Conservation (phyloP, 2,329 filamentous ascomycete species). For the Spiromastix sp. region DNA sequence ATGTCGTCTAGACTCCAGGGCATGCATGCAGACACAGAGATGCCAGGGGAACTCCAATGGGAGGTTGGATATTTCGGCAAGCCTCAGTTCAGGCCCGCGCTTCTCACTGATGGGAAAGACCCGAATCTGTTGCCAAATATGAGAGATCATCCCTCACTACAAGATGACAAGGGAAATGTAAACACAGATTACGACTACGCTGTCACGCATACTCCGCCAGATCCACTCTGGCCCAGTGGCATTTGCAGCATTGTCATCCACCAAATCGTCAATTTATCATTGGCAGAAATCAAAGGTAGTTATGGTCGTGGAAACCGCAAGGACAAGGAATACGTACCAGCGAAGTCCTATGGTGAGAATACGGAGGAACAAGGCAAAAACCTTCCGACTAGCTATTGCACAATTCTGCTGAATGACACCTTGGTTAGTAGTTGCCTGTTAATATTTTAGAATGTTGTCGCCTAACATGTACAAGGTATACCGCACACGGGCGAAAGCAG, state of each 20-base stretch:
- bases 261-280: slow-evolving; percentile 87
- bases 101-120: slow-evolving; percentile 81
- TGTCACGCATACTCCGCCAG: slow-evolving; percentile 79
- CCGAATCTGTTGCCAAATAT: slow-evolving; percentile 63
- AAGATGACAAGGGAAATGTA: slow-evolving; percentile 76
- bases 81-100: slow-evolving; percentile 71
- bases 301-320: slow-evolving; percentile 57
- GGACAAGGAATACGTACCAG: slow-evolving; percentile 80
- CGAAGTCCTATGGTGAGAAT: slow-evolving; percentile 70
- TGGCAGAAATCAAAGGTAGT: slow-evolving; percentile 83
- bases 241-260: slow-evolving; percentile 79
- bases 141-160: slow-evolving; percentile 62
- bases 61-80: slow-evolving; percentile 94
- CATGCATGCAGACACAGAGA: slow-evolving; percentile 70
- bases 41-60: slow-evolving; percentile 93
- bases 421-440: slow-evolving; percentile 28
- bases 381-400: slow-evolving; percentile 87
- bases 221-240: slow-evolving; percentile 92
- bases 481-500: slow-evolving; percentile 88
- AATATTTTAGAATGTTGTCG: neutral
- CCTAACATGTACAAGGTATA: slow-evolving; percentile 47
- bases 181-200: slow-evolving; percentile 69
- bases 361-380: slow-evolving; percentile 73
- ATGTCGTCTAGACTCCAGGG: slow-evolving; percentile 76
- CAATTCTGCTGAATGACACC: slow-evolving; percentile 80